Conservation (phyloP, 2,329 filamentous ascomycete species). For the Ascosphaera apis region DNA sequence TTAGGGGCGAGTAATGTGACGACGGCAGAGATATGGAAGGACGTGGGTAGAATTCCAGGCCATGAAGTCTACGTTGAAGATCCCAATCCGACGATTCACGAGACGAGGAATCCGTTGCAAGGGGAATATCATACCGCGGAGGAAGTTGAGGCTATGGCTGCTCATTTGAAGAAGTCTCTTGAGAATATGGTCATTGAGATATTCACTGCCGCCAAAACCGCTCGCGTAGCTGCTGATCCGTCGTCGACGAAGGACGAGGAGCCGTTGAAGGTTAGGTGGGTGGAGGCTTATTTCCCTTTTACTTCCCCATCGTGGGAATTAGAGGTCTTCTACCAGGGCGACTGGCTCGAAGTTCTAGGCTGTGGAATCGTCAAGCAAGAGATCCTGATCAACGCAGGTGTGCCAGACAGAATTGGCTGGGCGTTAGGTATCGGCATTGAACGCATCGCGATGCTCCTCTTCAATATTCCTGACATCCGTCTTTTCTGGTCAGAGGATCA, state of each 20-base stretch:
- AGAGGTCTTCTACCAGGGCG: conserved; percentile 79
- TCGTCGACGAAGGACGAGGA: conserved; percentile 34
- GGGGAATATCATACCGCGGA: conserved; percentile 41
- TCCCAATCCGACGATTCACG: conserved; percentile 53
- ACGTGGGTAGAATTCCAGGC: conserved; percentile 46
- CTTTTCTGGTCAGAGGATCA: conserved; percentile 81
- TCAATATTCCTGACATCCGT: conserved; percentile 86
- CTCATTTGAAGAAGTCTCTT: conserved; percentile 70
- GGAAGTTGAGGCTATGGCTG: conserved; percentile 61
- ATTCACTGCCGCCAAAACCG: conserved; percentile 53
- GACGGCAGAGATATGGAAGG: conserved; percentile 40
- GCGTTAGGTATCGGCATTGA: conserved; percentile 89
- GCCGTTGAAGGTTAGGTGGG: conserved; percentile 71
- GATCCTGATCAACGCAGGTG: conserved; percentile 53
- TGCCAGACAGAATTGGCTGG: conserved; percentile 63
- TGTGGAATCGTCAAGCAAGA: conserved; percentile 73
- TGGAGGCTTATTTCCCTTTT: conserved; percentile 94
- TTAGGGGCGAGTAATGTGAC: conserved; percentile 19
- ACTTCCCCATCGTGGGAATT: conserved; percentile 91
- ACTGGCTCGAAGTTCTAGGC: conserved; percentile 93
- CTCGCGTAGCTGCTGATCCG: conserved; percentile 28
- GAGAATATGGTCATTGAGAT: conserved; percentile 80
- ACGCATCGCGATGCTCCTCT: conserved; percentile 90
- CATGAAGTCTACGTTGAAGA: conserved; percentile 65
- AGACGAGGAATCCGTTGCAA: conserved; percentile 67